Evolutionary conservation across 208 protist genomes (phyloP).

Genomic region (Acanthamoeba healyi): DNA sequence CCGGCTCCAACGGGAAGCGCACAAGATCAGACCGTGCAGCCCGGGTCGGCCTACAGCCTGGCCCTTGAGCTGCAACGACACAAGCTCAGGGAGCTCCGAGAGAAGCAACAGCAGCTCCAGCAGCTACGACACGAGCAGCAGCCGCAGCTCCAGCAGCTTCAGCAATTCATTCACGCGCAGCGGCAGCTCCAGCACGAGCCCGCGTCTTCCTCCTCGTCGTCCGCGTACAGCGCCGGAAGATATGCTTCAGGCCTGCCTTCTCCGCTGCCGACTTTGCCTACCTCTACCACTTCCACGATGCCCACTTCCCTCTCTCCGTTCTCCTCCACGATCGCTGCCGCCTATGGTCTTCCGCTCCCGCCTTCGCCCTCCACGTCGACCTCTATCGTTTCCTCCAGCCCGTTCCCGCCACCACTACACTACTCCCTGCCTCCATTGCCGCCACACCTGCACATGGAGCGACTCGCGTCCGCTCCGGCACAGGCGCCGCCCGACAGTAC

Average conservation of each 20-base stretch:
- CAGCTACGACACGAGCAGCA: conserved; percentile 33
- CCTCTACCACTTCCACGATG: neutral
- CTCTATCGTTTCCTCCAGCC: neutral
- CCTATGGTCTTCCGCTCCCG: neutral
- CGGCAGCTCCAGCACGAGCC: conserved; percentile 19
- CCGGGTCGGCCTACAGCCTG: neutral
- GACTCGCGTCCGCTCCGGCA: neutral
- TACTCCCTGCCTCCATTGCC: neutral
- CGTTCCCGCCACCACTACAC: neutral
- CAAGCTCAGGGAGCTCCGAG: conserved; percentile 4
- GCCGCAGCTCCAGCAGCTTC: conserved; percentile 28
- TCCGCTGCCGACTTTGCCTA: neutral
- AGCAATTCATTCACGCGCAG: conserved; percentile 36
- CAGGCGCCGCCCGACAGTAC: neutral
- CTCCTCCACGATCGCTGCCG: neutral
- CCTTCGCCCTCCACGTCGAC: neutral
- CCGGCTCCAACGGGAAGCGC: neutral
- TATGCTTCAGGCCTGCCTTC: conserved; percentile 13
- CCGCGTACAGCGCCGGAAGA: neutral
- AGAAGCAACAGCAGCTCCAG: conserved; percentile 46
- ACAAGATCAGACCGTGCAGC: neutral
- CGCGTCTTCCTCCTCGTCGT: neutral
- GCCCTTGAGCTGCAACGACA: neutral
- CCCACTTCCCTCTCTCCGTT: neutral
- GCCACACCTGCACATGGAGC: neutral